phyloP scores from a whole-genome alignment of 2,329 filamentous ascomycete species.

The Claviceps fusiformis region DNA sequence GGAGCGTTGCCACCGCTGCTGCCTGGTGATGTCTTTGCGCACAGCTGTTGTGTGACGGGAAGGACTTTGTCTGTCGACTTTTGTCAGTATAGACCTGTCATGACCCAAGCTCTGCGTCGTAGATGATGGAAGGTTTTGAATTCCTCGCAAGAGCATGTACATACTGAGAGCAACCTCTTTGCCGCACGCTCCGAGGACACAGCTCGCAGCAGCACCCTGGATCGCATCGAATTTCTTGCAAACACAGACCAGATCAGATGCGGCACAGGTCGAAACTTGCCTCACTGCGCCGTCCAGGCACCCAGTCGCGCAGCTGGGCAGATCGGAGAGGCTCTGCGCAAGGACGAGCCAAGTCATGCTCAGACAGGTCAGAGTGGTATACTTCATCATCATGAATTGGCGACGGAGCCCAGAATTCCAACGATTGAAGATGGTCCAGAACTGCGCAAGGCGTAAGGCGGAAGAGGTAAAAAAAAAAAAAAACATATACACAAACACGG shows the following conservation, averaged over 20 bases:
- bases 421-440: neutral
- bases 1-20: neutral
- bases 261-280: neutral
- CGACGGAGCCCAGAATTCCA: neutral
- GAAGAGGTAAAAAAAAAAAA: too few species aligned
- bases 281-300: conserved; percentile 16
- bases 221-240: conserved; percentile 14
- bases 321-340: conserved; percentile 12
- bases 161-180: conserved; percentile 18
- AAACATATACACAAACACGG: too few species aligned
- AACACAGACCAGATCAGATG: conserved; percentile 1
- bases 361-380: neutral
- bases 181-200: conserved; percentile 17
- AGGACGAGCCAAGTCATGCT: conserved; percentile 11
- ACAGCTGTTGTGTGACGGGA: conserved; percentile 16
- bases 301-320: conserved; percentile 17
- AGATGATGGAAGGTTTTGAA: too few species aligned
- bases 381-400: neutral
- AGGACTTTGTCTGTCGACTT: conserved; percentile 15
- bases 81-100: neutral
- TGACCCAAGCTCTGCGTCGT: neutral
- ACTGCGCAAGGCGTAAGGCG: too few species aligned
- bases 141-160: conserved; percentile 3
- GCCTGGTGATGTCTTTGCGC: conserved; percentile 2
- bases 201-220: conserved; percentile 13